Evolutionary conservation across 305 asterid genomes (phyloP).

Genomic region (Solanum aculeatissimum): DNA sequence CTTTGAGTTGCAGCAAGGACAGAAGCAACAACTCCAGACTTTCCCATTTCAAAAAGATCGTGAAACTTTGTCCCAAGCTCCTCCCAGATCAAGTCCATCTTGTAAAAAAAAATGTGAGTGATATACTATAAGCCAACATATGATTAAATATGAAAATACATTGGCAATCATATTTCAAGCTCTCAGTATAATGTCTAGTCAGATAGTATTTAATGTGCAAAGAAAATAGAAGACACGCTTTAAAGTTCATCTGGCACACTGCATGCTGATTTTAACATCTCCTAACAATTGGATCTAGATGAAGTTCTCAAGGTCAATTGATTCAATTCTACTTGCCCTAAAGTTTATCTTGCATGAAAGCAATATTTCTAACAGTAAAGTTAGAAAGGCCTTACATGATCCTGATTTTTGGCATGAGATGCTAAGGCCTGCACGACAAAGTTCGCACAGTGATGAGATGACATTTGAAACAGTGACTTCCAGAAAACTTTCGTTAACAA

Average conservation of each 20-base stretch:
- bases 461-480: conserved; percentile 48
- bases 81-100: conserved; percentile 69
- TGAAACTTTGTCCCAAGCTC: conserved; percentile 64
- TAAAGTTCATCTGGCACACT: not conserved
- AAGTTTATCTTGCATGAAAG: not conserved
- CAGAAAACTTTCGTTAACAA: conserved; percentile 51
- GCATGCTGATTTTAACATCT: not conserved
- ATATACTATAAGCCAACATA: not conserved
- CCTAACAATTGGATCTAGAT: not conserved
- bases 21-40: conserved; percentile 89
- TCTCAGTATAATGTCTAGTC: not conserved
- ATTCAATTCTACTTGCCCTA: not conserved
- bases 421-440: conserved; percentile 80
- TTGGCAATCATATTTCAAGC: not conserved
- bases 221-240: not conserved
- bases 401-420: conserved; percentile 63
- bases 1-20: conserved; percentile 76
- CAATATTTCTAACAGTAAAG: not conserved
- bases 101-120: conserved; percentile 7
- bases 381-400: conserved; percentile 45
- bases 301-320: not conserved
- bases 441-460: conserved; percentile 65
- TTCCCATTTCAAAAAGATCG: conserved; percentile 73
- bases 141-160: not conserved
- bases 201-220: not conserved